Evolutionary conservation across 1,139 yeast genomes (phyloP).

Genomic region (Hyphopichia pseudoburtonii): DNA sequence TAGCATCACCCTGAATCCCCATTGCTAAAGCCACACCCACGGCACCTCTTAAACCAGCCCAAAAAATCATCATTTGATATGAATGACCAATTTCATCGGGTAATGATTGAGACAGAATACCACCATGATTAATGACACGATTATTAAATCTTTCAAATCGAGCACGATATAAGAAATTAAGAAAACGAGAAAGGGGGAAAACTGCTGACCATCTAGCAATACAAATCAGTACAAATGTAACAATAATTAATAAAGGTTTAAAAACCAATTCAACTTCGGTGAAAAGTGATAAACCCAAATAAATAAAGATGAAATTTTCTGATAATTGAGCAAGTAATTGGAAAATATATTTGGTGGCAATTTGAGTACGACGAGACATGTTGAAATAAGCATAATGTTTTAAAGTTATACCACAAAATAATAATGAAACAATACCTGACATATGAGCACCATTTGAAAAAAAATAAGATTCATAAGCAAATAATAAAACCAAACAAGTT

Average conservation of each 20-base stretch:
- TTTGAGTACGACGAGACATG: slow-evolving; percentile 96
- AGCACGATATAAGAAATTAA: slow-evolving; percentile 75
- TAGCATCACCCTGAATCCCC: slow-evolving; percentile 94
- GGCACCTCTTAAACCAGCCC: slow-evolving; percentile 99
- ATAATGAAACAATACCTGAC: slow-evolving; percentile 95
- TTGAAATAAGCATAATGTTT: slow-evolving; percentile 96
- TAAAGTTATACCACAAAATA: slow-evolving; percentile 94
- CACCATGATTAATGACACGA: slow-evolving; percentile 36
- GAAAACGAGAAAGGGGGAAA: slow-evolving; percentile 83
- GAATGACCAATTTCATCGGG: slow-evolving; percentile 93
- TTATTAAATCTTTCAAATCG: slow-evolving; percentile 42
- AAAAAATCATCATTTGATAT: slow-evolving; percentile 98
- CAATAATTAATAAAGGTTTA: slow-evolving; percentile 87
- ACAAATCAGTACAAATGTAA: slow-evolving; percentile 88
- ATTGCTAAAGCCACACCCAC: slow-evolving; percentile 99
- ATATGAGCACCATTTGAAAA: slow-evolving; percentile 98
- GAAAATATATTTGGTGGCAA: slow-evolving; percentile 92
- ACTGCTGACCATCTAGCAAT: slow-evolving; percentile 97
- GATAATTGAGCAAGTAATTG: slow-evolving; percentile 92
- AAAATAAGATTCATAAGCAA: slow-evolving; percentile 95
- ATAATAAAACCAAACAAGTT: slow-evolving; percentile 83
- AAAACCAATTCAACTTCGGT: slow-evolving; percentile 95
- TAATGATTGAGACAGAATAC: slow-evolving; percentile 40
- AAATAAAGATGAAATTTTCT: slow-evolving; percentile 95
- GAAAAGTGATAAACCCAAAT: slow-evolving; percentile 88